Base-by-base conservation (phyloP, 177 flowering plant genomes). In the Vitis hybrid region DNA sequence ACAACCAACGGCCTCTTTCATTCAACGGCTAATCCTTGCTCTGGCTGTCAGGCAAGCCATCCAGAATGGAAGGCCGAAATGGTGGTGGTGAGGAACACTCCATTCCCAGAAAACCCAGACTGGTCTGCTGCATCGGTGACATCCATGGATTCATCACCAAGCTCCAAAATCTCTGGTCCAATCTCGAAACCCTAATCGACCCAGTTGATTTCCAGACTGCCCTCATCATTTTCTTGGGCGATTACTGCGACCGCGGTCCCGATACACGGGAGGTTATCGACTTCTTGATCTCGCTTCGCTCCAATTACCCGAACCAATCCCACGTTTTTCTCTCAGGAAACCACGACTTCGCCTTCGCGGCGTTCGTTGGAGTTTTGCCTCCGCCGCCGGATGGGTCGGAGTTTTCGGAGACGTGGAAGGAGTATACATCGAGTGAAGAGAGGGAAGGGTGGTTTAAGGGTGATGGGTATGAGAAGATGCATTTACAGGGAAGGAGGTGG, bases 181-280 rank as follows among this genome's bases (percentile, higher is more conserved):
- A 92, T 71, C 95, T 94, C 74, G 78, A 89, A 79, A 52, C 89
- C 72, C 52, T 13, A 2, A 74, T 90, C 65, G 73, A 68, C 67
- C 81, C 87, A 21, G 24, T 75, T 5, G 70, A 82, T 3, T 94
- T 94, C 74, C 40, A 72, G 27, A 14, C 86, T 2, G 89, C 98
- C 61, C 82, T 84, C 13, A 73, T 94, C 55, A 89, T 94, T 76
- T 94, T 94, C 89, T 65, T 94, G 14, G 99, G 99, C 74, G 97
- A 94, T 72, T 94, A 94, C 80, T 92, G 99, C 76, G 97, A 94
- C 71, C 83, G 98, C 1, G 98, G 98, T 3, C 91, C 94, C 6
- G 74, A 91, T 56, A 92, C 97, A 16, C 76, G 73, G 2, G 9
- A 70, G 18, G 95, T 91, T 51, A 35, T 94, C 30, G 95, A 91